Base-by-base conservation (phyloP, 345 rosid genomes). In the Lagerstroemia speciosa region DNA sequence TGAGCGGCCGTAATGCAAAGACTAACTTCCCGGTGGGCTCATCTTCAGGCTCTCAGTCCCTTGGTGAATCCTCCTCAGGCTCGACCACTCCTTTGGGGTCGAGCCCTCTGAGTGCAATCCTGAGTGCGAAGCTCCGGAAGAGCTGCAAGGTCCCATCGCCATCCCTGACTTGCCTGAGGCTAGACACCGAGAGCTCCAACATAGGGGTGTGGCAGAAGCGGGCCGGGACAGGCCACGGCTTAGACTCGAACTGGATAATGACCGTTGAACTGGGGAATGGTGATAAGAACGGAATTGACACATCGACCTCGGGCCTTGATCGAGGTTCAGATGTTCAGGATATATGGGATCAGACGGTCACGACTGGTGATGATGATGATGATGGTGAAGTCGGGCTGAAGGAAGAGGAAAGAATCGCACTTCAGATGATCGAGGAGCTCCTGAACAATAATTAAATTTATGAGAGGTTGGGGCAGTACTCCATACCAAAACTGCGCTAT, bases 151-250 rank as follows among this genome's bases (percentile, higher is more conserved):
- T 46, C 2, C 76, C 76, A 16, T 76, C 78, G 14, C 80, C 76
- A n/a, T 80, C 83, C 26, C 67, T 80, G 27, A 80, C 83, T 30
- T 80, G 83, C 74, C 74, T 80, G 0, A 74, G 80, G 72, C 83
- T 80, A 1, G 83, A 80, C 74, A 77, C 73, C 2, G 80, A 80
- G 72, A 77, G 66, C 31, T 71, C 75, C 27, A 76, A 74, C 67
- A 72, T 80, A 22, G 83, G 83, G 22, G 80, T 80, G 29, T 80
- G 83, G 83, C 83, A 80, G 64, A 80, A 76, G 76, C 63, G 74
- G 15, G 69, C 74, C 11, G 83, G 74, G 53, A 29, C 66, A 10
- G 70, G 75, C 24, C 63, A 67, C 1, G 69, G 48, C 16, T 70
- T 75, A 10, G 77, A 73, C 45, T 77, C 80, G 20, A 74, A 69